These are phyloP conservation scores for Fusarium tupiense DNA, from an alignment of 2,329 filamentous ascomycete species.

Conservation along the genomic window DNA sequence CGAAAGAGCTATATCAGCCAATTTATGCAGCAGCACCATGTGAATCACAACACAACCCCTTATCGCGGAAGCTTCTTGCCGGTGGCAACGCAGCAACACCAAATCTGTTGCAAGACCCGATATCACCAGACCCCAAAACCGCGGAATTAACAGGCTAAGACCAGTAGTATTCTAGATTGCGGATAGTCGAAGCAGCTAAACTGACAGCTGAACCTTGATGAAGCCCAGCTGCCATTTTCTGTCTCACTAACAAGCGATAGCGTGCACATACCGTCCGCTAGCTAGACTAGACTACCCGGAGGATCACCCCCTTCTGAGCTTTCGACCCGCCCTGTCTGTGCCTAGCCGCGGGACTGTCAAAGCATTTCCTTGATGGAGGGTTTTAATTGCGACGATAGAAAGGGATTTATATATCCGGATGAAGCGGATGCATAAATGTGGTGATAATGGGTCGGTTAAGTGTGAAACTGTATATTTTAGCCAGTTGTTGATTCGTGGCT, in stretches of 20 bases:
- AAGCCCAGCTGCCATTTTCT: neutral
- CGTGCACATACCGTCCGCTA: neutral
- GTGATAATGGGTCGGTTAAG: neutral
- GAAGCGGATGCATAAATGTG: neutral
- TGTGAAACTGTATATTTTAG: neutral
- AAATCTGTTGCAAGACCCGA: neutral
- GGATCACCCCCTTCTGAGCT: neutral
- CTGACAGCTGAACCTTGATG: neutral
- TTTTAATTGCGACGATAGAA: neutral
- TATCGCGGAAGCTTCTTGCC: neutral
- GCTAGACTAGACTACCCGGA: neutral
- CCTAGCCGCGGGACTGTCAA: neutral
- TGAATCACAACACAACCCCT: neutral
- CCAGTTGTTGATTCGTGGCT: neutral
- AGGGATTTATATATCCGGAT: neutral
- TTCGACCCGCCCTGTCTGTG: neutral
- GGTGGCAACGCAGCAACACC: neutral
- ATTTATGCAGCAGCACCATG: neutral
- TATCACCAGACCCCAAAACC: neutral
- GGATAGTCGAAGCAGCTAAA: neutral
- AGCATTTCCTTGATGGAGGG: neutral
- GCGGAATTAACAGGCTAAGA: neutral
- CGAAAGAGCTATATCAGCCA: neutral
- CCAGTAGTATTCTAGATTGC: neutral
- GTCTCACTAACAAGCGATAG: neutral